phyloP scores from a whole-genome alignment of 2,329 filamentous ascomycete genomes.

The Shiraia bambusicola region DNA sequence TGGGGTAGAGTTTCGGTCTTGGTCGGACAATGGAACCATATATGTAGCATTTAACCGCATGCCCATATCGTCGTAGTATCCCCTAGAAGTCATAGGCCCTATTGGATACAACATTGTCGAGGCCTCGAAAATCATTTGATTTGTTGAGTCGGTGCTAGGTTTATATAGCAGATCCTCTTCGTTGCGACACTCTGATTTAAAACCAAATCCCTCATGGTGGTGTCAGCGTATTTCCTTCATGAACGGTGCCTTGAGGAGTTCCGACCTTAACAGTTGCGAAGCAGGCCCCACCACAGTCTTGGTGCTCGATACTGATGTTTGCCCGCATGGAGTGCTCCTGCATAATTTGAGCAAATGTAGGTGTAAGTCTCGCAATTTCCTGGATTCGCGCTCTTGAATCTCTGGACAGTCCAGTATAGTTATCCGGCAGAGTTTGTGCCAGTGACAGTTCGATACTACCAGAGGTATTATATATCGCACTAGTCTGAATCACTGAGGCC shows the following conservation, averaged over 20 bases:
- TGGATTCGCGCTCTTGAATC: background rate
- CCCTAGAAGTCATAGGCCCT: background rate
- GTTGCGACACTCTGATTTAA: slow-evolving; percentile 1
- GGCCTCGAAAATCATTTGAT: background rate
- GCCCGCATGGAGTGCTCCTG: slow-evolving; percentile 2
- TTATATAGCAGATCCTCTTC: background rate
- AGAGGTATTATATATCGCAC: background rate
- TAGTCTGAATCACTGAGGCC: slow-evolving; percentile 2
- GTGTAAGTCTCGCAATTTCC: slow-evolving; percentile 1
- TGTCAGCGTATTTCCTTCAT: background rate
- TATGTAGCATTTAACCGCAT: slow-evolving; percentile 4
- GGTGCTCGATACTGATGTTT: slow-evolving; percentile 2
- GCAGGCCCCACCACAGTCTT: slow-evolving; percentile 1
- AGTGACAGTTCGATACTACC: background rate
- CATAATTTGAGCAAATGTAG: slow-evolving; percentile 5
- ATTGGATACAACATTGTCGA: slow-evolving; percentile 1
- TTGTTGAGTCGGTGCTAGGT: background rate
- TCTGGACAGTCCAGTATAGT: slow-evolving; percentile 1
- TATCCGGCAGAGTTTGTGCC: slow-evolving; percentile 1
- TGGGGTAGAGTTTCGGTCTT: background rate
- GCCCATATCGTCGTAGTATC: background rate
- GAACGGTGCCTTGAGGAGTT: no score
- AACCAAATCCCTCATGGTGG: slow-evolving; percentile 1
- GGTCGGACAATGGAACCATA: background rate
- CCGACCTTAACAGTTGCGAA: background rate